phyloP scores from a whole-genome alignment of 345 rosid species.

The Nasturtium officinale region DNA sequence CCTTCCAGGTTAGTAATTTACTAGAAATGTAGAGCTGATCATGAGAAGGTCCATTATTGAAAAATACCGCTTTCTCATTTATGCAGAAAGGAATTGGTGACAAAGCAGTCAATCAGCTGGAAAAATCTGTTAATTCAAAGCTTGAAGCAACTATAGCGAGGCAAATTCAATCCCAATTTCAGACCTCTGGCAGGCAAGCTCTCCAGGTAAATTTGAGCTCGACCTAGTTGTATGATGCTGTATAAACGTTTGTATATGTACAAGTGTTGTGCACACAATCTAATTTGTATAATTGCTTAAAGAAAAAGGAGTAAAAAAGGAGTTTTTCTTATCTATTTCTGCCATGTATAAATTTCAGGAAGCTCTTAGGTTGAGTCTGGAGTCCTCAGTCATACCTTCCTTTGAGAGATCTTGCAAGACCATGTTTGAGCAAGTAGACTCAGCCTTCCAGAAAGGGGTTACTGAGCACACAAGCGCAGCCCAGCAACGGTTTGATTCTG shows the following conservation, averaged over 20 bases:
- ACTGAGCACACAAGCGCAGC: slow-evolving; percentile 72
- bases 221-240: background rate
- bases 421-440: slow-evolving; percentile 90
- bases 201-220: slow-evolving; percentile 64
- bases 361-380: slow-evolving; percentile 66
- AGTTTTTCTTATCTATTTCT: slow-evolving; percentile 13
- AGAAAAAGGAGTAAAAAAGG: slow-evolving; percentile 23
- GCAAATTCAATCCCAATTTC: slow-evolving; percentile 90
- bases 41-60: background rate
- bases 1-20: slow-evolving; percentile 75
- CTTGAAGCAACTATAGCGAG: slow-evolving; percentile 77
- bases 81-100: slow-evolving; percentile 86
- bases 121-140: slow-evolving; percentile 76
- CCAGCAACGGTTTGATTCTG: slow-evolving; percentile 70
- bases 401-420: slow-evolving; percentile 89
- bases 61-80: slow-evolving; percentile 31
- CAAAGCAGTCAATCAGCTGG: slow-evolving; percentile 85
- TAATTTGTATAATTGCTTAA: slow-evolving; percentile 16
- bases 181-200: slow-evolving; percentile 92
- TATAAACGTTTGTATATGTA: background rate
- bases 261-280: background rate
- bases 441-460: slow-evolving; percentile 80
- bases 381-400: slow-evolving; percentile 80
- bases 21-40: slow-evolving; percentile 13
- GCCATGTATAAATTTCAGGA: slow-evolving; percentile 53